Evolutionary conservation across 2,329 filamentous ascomycete genomes (phyloP).

Genomic region (Phaeophleospora eucalypticola): DNA sequence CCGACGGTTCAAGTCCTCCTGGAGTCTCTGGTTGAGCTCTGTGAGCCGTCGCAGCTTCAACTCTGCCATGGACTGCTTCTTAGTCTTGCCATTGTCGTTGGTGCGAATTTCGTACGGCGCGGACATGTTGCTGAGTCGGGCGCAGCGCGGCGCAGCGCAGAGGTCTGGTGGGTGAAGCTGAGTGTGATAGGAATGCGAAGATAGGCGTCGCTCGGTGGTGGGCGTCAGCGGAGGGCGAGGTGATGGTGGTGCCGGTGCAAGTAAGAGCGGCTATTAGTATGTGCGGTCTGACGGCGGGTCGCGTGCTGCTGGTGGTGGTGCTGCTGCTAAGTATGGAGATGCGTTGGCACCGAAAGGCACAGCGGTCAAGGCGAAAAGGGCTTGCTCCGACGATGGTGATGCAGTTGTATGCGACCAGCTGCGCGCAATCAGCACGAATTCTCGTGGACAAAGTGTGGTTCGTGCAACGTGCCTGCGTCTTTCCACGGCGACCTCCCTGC

Average conservation of each 20-base stretch:
- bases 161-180: not conserved
- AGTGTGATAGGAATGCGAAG: conserved; percentile 16
- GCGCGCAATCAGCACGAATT: conserved; percentile 10
- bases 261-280: not conserved
- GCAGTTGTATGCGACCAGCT: conserved; percentile 9
- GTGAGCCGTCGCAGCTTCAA: conserved; percentile 94
- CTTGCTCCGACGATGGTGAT: conserved; percentile 1
- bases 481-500: conserved; percentile 4
- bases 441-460: conserved; percentile 17
- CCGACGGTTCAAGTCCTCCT: conserved; percentile 92
- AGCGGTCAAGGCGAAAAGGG: not conserved
- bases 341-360: not conserved
- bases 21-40: conserved; percentile 91
- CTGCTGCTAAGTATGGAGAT: conserved; percentile 1
- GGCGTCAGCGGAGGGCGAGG: not conserved
- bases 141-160: conserved; percentile 4
- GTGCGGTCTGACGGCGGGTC: not conserved
- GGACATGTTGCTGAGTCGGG: conserved; percentile 46
- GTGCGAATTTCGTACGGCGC: conserved; percentile 63
- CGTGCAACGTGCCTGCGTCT: conserved; percentile 16
- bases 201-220: conserved; percentile 1
- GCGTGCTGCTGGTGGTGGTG: conserved; percentile 1
- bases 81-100: conserved; percentile 70
- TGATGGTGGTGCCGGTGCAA: not conserved
- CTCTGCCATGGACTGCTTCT: conserved; percentile 99